phyloP scores from a whole-genome alignment of 2,329 filamentous ascomycete species.

The Fusarium sp. region DNA sequence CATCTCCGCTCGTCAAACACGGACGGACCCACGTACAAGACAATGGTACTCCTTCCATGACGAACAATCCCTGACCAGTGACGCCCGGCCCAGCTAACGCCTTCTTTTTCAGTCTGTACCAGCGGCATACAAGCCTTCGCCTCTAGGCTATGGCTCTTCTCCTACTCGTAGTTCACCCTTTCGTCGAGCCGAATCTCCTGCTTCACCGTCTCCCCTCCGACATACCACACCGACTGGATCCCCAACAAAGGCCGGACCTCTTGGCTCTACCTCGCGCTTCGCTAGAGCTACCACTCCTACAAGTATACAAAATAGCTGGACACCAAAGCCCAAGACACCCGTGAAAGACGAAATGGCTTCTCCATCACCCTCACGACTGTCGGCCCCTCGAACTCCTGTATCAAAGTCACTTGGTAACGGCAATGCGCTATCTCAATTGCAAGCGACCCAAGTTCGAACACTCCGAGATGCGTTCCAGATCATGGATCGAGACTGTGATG shows the following conservation, averaged over 20 bases:
- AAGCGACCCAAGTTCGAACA: constrained; percentile 84
- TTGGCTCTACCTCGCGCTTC: constrained; percentile 48
- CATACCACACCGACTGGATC: constrained; percentile 73
- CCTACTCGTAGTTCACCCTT: constrained; percentile 71
- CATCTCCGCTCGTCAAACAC: constrained; percentile 33
- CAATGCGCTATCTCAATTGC: constrained; percentile 76
- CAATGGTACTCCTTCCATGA: constrained; percentile 50
- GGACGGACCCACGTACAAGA: constrained; percentile 46
- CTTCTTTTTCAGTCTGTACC: constrained; percentile 61
- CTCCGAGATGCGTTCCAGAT: constrained; percentile 95
- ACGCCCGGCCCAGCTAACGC: constrained; percentile 45
- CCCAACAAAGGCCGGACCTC: constrained; percentile 61
- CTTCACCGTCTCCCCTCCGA: constrained; percentile 73
- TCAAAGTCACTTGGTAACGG: constrained; percentile 56
- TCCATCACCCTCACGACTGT: constrained; percentile 48
- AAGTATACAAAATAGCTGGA: constrained; percentile 50
- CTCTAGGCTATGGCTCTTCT: constrained; percentile 76
- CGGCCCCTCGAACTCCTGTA: constrained; percentile 48
- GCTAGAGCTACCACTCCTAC: constrained; percentile 57
- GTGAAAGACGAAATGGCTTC: constrained; percentile 36
- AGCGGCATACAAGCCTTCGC: constrained; percentile 75
- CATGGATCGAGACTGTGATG: constrained; percentile 88
- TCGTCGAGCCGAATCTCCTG: constrained; percentile 70
- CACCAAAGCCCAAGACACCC: constrained; percentile 50
- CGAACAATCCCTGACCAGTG: constrained; percentile 41